phyloP scores from a whole-genome alignment of 2,329 filamentous ascomycete species.

The Colletotrichum limetticola region DNA sequence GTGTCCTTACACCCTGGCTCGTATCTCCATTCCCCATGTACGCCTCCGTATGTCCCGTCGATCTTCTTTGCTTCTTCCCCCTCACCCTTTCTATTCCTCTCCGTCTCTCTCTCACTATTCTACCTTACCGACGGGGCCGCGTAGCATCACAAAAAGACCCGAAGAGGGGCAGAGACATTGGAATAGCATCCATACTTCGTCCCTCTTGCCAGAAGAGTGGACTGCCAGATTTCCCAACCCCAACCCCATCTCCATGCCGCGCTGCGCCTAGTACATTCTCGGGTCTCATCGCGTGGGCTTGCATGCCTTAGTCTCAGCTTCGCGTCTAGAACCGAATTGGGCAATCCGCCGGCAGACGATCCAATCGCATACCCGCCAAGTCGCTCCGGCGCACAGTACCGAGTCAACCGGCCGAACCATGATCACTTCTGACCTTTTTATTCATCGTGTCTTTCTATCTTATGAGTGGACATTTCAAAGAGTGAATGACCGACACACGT shows the following conservation, averaged over 20 bases:
- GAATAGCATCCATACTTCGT: neutral
- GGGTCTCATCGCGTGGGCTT: constrained; percentile 24
- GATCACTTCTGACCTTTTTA: neutral
- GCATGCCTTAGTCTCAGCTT: constrained; percentile 28
- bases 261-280: constrained; percentile 5
- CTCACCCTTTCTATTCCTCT: neutral
- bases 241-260: no score
- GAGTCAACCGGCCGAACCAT: constrained; percentile 11
- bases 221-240: neutral
- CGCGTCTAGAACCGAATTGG: constrained; percentile 35
- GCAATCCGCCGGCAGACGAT: constrained; percentile 23
- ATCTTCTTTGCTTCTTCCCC: neutral
- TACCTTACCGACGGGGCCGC: neutral
- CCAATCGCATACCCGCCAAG: constrained; percentile 33
- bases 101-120: neutral
- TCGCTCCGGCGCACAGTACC: constrained; percentile 28
- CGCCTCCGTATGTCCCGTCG: neutral
- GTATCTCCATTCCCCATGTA: neutral
- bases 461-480: neutral
- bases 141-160: neutral
- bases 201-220: neutral
- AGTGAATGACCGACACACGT: neutral
- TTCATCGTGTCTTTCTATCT: neutral
- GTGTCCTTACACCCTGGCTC: neutral
- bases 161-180: no score